Evolutionary conservation across 306 rosid genomes (phyloP), one percentile per base, ranked within the genome.

Genomic region (Gynostemma pentaphyllum): DNA sequence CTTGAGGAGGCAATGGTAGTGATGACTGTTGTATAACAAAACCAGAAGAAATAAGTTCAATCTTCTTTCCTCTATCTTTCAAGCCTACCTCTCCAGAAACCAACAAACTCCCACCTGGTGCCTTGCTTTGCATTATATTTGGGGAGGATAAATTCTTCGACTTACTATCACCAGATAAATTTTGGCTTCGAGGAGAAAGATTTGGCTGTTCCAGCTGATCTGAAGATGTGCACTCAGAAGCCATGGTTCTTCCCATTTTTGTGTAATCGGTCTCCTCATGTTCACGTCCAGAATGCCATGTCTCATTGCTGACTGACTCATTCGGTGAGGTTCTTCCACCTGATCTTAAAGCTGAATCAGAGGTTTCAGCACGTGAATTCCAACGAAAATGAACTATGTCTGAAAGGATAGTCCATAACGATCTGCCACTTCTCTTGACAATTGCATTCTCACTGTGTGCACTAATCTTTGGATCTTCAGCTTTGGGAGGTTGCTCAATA

Each of bases 241-340:
- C 75, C 70, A 69, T 59, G 53, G 65, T 75, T 70, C 52, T 68
- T 53, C 77, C 81, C 56, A 67, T 48, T 62, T 44, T 60, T 32
- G 55, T 75, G 45, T 56, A 72, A 61, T 80, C 78, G 16, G 68
- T 74, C 68, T 79, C 95, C 76, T 76, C 96, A 24, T 71, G 81
- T 80, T 86, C 94, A 46, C 45, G 87, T 51, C 94, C 87, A 68
- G 96, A 86, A 76, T 78, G 79, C 82, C 85, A 81, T 24, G 85
- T 66, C 47, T 88, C 95, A 45, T 85, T 81, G 62, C 74, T 70
- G 9, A 63, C 85, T 61, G 90, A 84, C 73, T 79, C 87, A 69
- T 75, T 78, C 52, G 90, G 68, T 36, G 86, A 86, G 75, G 56
- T 70, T 71, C 63, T 82, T 64, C 83, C 87, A 40, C 81, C 84